These are phyloP conservation scores for Hanseniaspora clermontiae DNA, from an alignment of 805 yeast genomes.

Conservation along the genomic window DNA sequence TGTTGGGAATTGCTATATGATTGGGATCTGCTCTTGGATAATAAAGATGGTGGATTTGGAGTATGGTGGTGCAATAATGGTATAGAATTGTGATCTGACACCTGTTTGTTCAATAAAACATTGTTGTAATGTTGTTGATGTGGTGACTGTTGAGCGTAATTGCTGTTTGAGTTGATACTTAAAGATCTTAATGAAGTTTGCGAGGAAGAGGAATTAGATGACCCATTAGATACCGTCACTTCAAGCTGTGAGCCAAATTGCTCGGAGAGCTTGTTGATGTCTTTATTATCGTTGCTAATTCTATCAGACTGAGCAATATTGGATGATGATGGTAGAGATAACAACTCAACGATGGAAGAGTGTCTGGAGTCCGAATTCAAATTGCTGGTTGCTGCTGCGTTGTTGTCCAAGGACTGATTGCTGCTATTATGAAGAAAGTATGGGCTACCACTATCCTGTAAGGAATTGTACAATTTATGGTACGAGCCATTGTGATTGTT, in stretches of 20 bases:
- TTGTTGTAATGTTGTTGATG: neutral
- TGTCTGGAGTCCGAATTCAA: constrained; percentile 7
- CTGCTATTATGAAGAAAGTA: neutral
- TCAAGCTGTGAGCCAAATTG: constrained; percentile 1
- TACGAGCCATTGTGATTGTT: constrained; percentile 1
- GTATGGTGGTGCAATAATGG: neutral
- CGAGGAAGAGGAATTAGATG: constrained; percentile 1
- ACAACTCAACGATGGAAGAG: constrained; percentile 10
- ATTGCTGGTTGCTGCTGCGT: neutral
- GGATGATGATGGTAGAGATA: constrained; percentile 10
- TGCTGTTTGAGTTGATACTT: neutral
- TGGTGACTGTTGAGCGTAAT: neutral
- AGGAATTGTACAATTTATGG: constrained; percentile 1
- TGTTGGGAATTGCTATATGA: neutral
- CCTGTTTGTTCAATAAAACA: neutral
- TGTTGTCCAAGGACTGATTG: neutral
- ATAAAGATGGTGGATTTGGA: constrained; percentile 10
- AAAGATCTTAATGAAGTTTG: constrained; percentile 8
- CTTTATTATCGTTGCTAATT: neutral
- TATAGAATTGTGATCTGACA: neutral
- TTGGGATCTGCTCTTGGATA: constrained; percentile 8
- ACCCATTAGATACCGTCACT: neutral
- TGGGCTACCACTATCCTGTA: neutral
- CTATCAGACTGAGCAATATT: neutral
- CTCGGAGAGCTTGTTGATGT: neutral